Conservation (phyloP, 768 basidiomycete genomes). For the Termitomyces sp. region DNA sequence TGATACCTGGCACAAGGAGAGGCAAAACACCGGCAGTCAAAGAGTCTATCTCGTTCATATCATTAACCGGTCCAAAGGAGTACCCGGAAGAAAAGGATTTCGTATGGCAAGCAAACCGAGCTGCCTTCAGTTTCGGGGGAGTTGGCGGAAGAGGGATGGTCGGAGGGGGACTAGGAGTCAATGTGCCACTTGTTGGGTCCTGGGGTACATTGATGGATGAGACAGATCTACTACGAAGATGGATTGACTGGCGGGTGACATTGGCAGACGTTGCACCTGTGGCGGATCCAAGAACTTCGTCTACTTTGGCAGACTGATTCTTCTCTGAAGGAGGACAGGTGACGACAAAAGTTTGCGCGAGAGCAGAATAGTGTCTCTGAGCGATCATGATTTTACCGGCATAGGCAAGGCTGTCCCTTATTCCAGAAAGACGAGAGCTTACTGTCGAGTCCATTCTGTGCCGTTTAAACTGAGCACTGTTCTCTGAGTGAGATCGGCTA, state of each 20-base stretch:
- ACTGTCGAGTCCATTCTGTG: constrained; percentile 47
- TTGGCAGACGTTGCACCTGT: constrained; percentile 31
- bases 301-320: constrained; percentile 24
- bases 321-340: constrained; percentile 39
- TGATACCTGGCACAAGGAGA: constrained; percentile 61
- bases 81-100: constrained; percentile 63
- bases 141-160: constrained; percentile 69
- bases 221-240: constrained; percentile 59
- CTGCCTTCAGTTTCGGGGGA: constrained; percentile 60
- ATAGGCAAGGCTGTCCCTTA: constrained; percentile 45
- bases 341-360: constrained; percentile 61
- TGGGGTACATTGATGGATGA: constrained; percentile 42
- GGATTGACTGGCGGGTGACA: constrained; percentile 29
- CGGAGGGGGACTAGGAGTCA: constrained; percentile 53
- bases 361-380: constrained; percentile 65
- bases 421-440: constrained; percentile 49
- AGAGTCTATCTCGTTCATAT: constrained; percentile 64
- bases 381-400: constrained; percentile 65
- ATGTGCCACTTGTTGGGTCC: constrained; percentile 31
- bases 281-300: constrained; percentile 28
- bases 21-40: constrained; percentile 67
- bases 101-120: constrained; percentile 53
- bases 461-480: constrained; percentile 53
- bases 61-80: constrained; percentile 52
- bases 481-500: constrained; percentile 50